Percentiles rank a stretch among this genome's conserved stretches.
phyloP scores from a whole-genome alignment of 73 alveolate genomes.

The Paramecium bursaria region DNA sequence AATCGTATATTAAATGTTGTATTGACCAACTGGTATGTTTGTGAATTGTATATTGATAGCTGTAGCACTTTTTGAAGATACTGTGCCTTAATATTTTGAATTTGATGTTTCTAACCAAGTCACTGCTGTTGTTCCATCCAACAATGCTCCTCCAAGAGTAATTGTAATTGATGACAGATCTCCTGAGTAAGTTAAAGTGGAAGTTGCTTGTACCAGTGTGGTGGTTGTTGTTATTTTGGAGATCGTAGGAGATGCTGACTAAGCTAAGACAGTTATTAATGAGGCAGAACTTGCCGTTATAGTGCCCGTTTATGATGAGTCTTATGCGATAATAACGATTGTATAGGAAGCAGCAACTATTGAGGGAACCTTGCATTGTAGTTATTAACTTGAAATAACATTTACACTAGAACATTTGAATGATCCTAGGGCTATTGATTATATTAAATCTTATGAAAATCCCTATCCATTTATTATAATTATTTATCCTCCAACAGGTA shows the following conservation, averaged over 20 bases:
- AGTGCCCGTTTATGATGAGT: no score
- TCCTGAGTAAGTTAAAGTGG: slow-evolving; percentile 81
- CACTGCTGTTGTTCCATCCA: slow-evolving; percentile 72
- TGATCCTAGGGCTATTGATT: no score
- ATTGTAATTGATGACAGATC: slow-evolving; percentile 79
- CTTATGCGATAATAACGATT: no score
- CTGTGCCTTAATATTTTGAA: slow-evolving; percentile 73
- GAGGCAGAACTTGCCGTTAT: no score
- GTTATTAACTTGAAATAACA: no score
- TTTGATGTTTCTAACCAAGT: slow-evolving; percentile 67
- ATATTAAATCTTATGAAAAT: no score
- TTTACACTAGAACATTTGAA: no score
- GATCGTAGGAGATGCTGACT: background rate
- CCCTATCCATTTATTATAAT: slow-evolving; percentile 6
- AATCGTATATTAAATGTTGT: slow-evolving; percentile 79
- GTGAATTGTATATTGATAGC: slow-evolving; percentile 75
- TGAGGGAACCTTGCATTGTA: no score
- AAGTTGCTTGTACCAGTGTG: slow-evolving; percentile 29
- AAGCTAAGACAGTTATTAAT: no score
- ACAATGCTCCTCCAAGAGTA: slow-evolving; percentile 75
- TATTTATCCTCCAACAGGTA: slow-evolving; percentile 25
- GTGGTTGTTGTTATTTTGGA: background rate
- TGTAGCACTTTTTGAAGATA: slow-evolving; percentile 81
- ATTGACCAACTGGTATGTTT: slow-evolving; percentile 87
- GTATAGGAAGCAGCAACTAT: no score